These are phyloP conservation scores for Fusarium cyanostomum DNA, from an alignment of 2,329 filamentous ascomycete genomes.

Conservation along the genomic window DNA sequence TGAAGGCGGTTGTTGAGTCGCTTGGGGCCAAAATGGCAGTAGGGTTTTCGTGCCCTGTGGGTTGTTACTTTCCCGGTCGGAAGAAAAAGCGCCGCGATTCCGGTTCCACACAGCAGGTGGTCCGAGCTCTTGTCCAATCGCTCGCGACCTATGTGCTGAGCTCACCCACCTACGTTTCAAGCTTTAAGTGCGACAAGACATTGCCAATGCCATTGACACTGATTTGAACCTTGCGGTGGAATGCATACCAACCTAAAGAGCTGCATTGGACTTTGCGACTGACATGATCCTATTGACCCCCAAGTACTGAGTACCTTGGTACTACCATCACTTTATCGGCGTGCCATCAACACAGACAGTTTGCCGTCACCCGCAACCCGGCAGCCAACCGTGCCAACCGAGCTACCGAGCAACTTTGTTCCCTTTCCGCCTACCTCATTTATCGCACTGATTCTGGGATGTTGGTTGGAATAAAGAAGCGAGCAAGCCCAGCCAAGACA, in stretches of 20 bases:
- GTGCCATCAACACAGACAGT: slow-evolving; percentile 2
- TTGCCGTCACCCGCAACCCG: slow-evolving; percentile 13
- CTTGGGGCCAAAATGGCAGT: slow-evolving; percentile 48
- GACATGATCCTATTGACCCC: background rate
- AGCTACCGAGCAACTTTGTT: slow-evolving; percentile 13
- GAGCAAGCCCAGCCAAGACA: slow-evolving; percentile 24
- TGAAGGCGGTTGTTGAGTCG: slow-evolving; percentile 42
- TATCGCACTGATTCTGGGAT: background rate
- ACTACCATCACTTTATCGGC: slow-evolving; percentile 32
- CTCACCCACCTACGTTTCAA: background rate
- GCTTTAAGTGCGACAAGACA: background rate
- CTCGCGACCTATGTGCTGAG: no score
- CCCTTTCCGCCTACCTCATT: slow-evolving; percentile 6
- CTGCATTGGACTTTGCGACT: background rate
- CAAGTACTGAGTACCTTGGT: slow-evolving; percentile 2
- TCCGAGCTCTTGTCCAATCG: no score
- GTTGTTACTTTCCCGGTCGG: slow-evolving; percentile 1
- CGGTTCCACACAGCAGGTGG: background rate
- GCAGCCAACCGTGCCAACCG: slow-evolving; percentile 14
- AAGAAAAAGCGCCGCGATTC: slow-evolving; percentile 13
- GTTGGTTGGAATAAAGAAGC: slow-evolving; percentile 31
- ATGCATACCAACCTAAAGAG: slow-evolving; percentile 6
- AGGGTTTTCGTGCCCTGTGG: slow-evolving; percentile 55
- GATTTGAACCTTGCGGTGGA: background rate
- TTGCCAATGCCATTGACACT: background rate